Evolutionary conservation across 805 yeast species (phyloP).

Genomic region (Starmerella scarabaei): DNA sequence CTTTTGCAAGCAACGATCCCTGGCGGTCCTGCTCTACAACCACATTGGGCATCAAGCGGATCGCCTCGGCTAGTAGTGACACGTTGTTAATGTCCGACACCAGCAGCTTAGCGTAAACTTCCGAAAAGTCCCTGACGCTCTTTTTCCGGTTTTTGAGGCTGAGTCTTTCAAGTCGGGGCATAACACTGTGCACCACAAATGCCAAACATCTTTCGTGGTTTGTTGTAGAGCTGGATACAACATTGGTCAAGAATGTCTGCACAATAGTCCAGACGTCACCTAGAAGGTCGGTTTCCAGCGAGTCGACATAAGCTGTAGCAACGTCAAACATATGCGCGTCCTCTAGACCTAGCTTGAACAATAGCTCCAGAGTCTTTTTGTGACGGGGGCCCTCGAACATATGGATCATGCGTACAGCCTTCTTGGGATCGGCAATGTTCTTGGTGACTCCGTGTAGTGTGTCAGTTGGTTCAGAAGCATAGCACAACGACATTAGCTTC

Average conservation of each 20-base stretch:
- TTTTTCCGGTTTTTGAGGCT: conserved; percentile 23
- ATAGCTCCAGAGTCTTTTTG: conserved; percentile 16
- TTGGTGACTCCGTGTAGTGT: conserved; percentile 11
- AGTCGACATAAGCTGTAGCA: conserved; percentile 45
- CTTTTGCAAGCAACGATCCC: conserved; percentile 35
- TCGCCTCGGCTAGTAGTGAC: conserved; percentile 26
- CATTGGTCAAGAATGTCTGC: conserved; percentile 47
- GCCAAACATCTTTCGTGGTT: neutral
- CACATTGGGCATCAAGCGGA: conserved; percentile 33
- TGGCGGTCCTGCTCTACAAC: conserved; percentile 52
- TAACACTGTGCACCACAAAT: conserved; percentile 5
- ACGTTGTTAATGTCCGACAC: conserved; percentile 3
- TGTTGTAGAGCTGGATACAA: conserved; percentile 31
- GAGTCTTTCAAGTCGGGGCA: conserved; percentile 11
- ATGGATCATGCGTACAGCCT: conserved; percentile 20
- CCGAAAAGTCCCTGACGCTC: conserved; percentile 45
- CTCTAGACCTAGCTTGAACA: conserved; percentile 7
- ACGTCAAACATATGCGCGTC: conserved; percentile 27
- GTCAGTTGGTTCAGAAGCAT: conserved; percentile 15
- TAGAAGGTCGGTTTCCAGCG: conserved; percentile 62
- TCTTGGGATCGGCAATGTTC: conserved; percentile 2
- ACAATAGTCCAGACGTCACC: conserved; percentile 65
- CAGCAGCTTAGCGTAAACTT: conserved; percentile 30
- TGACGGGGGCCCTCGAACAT: conserved; percentile 20
- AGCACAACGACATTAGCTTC: conserved; percentile 20